Evolutionary conservation across 1,139 yeast genomes (phyloP).

Genomic region (Pichia sp.): DNA sequence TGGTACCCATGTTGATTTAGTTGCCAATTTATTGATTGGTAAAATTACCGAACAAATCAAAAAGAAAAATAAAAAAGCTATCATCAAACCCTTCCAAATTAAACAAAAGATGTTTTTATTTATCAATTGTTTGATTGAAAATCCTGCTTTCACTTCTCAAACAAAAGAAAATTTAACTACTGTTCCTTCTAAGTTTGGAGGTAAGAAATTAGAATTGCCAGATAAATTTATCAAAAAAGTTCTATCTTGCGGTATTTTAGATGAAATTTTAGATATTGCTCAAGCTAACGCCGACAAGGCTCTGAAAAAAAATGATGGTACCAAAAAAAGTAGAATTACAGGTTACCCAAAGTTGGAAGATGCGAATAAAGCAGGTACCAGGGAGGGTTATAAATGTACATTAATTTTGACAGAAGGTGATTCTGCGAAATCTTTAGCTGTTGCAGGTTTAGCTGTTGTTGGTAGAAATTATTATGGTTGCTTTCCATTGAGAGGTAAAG

Average conservation of each 20-base stretch:
- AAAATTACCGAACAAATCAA: constrained; percentile 68
- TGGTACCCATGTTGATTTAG: constrained; percentile 89
- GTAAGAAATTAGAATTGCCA: constrained; percentile 59
- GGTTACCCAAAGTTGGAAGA: constrained; percentile 89
- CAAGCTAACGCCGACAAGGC: constrained; percentile 85
- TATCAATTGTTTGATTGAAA: constrained; percentile 86
- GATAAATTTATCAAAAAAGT: constrained; percentile 69
- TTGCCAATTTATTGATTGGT: constrained; percentile 75
- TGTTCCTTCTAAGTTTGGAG: constrained; percentile 81
- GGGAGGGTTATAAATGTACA: constrained; percentile 87
- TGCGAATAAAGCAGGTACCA: constrained; percentile 95
- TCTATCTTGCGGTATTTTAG: constrained; percentile 73
- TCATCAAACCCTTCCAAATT: constrained; percentile 82
- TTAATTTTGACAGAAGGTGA: constrained; percentile 95
- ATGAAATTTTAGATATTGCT: constrained; percentile 75
- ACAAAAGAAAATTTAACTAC: constrained; percentile 95
- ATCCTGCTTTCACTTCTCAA: constrained; percentile 96
- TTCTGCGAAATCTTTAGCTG: constrained; percentile 90
- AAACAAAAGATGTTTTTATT: constrained; percentile 86
- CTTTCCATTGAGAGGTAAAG: constrained; percentile 91
- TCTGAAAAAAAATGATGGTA: constrained; percentile 85
- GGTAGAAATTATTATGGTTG: constrained; percentile 96
- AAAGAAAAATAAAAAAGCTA: constrained; percentile 66
- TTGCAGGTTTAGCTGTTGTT: constrained; percentile 89
- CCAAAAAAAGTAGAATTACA: constrained; percentile 75